These are phyloP conservation scores for Chionographis japonica DNA, from an alignment of 106 monocot genomes.

Conservation along the genomic window DNA sequence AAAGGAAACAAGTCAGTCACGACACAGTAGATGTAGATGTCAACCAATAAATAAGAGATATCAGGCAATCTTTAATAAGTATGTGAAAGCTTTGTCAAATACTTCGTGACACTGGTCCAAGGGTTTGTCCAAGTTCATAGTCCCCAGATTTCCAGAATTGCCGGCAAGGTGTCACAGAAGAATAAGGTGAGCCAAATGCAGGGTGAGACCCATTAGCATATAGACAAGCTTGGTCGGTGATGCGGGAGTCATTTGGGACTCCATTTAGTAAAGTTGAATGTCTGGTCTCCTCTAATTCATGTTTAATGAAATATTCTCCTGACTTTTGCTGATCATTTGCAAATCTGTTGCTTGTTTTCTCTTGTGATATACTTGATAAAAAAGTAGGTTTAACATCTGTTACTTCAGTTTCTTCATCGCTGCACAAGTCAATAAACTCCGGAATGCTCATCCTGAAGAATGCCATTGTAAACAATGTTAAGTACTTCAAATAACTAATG, in stretches of 20 bases:
- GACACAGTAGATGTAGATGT: neutral
- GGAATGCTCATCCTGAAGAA: slow-evolving; percentile 27
- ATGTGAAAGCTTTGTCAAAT: slow-evolving; percentile 1
- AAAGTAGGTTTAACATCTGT: slow-evolving; percentile 21
- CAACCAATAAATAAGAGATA: slow-evolving; percentile 3
- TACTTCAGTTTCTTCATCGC: slow-evolving; percentile 49
- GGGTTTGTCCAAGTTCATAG: slow-evolving; percentile 37
- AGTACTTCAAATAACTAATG: neutral
- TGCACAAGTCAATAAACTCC: slow-evolving; percentile 40
- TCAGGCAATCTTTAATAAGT: neutral
- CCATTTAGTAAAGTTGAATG: slow-evolving; percentile 1
- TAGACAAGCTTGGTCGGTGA: slow-evolving; percentile 7
- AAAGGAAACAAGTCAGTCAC: slow-evolving; percentile 2
- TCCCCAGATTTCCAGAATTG: slow-evolving; percentile 94
- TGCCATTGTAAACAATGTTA: neutral
- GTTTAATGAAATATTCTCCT: slow-evolving; percentile 9
- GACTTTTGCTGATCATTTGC: neutral
- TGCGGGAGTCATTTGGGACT: neutral
- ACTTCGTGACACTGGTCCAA: slow-evolving; percentile 23
- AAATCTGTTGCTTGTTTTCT: neutral
- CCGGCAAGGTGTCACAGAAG: slow-evolving; percentile 30
- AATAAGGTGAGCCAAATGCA: neutral
- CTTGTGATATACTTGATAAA: neutral
- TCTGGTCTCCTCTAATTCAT: neutral
- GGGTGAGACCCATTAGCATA: neutral